Conservation (phyloP, 495 filamentous ascomycete genomes). For the Cladorrhinum samala region DNA sequence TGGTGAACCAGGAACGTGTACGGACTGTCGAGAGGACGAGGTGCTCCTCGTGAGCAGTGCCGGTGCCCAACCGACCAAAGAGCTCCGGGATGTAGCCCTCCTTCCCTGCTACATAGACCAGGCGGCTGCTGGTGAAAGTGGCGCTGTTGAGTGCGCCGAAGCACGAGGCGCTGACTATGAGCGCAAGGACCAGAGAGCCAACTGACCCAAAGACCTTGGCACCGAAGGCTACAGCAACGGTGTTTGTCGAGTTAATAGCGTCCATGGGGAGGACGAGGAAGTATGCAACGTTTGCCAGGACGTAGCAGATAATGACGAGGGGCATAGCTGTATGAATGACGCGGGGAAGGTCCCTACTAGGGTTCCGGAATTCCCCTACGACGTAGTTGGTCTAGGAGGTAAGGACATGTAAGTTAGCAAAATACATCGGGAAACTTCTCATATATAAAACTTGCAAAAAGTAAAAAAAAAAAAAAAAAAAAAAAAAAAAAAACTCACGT, state of each 20-base stretch:
- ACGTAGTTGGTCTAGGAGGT: conserved; percentile 85
- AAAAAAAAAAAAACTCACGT: conserved; percentile 52
- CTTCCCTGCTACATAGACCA: conserved; percentile 91
- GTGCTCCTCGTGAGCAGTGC: conserved; percentile 33
- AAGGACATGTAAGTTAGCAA: conserved; percentile 6
- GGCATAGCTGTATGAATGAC: conserved; percentile 98
- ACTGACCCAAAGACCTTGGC: conserved; percentile 78
- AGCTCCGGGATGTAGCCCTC: conserved; percentile 87
- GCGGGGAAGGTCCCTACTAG: conserved; percentile 80
- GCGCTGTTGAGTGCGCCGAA: conserved; percentile 90
- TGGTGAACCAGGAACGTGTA: conserved; percentile 53
- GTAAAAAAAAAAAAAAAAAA: background rate
- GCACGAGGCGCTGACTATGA: conserved; percentile 82
- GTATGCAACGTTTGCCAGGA: conserved; percentile 86
- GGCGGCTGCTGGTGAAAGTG: conserved; percentile 86
- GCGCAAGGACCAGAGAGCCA: conserved; percentile 77
- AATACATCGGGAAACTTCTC: too few species aligned
- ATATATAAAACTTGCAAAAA: background rate
- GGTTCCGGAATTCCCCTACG: conserved; percentile 90
- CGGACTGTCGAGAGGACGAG: conserved; percentile 45
- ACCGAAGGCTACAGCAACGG: conserved; percentile 91
- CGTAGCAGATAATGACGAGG: conserved; percentile 81
- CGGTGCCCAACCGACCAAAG: conserved; percentile 76
- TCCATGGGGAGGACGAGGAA: conserved; percentile 86
- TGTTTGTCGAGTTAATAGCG: conserved; percentile 78